These are phyloP conservation scores for Ogataea pignaliae DNA, from an alignment of 805 yeast species.

Conservation along the genomic window DNA sequence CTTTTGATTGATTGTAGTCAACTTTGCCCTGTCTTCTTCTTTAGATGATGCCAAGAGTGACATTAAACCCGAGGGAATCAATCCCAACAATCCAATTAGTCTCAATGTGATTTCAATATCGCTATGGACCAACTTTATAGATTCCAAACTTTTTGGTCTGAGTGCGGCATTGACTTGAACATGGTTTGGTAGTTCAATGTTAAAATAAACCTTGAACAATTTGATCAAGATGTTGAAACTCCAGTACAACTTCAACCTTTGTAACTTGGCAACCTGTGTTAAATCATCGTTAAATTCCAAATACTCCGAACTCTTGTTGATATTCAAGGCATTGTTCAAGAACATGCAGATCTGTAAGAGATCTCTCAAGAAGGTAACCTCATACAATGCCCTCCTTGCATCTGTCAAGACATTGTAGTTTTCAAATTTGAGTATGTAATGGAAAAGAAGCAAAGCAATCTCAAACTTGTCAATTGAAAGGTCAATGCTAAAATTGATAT, in stretches of 20 bases:
- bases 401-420: constrained; percentile 28
- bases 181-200: constrained; percentile 15
- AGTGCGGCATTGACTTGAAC: constrained; percentile 15
- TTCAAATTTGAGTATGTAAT: constrained; percentile 40
- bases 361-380: constrained; percentile 34
- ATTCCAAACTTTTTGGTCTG: constrained; percentile 32
- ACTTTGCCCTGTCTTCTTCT: not conserved
- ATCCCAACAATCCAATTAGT: constrained; percentile 28
- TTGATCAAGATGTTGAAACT: constrained; percentile 33
- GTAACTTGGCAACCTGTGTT: constrained; percentile 22
- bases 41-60: constrained; percentile 13
- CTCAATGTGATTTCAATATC: constrained; percentile 32
- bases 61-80: constrained; percentile 29
- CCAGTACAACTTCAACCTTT: constrained; percentile 41
- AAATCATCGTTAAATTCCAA: constrained; percentile 8
- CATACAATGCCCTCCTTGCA: constrained; percentile 28
- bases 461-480: constrained; percentile 46
- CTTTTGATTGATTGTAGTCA: constrained; percentile 16
- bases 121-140: constrained; percentile 29
- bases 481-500: constrained; percentile 42
- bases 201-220: constrained; percentile 26
- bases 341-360: constrained; percentile 38
- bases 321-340: constrained; percentile 42
- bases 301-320: constrained; percentile 22
- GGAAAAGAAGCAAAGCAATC: constrained; percentile 44